phyloP scores from a whole-genome alignment of 805 yeast species.

The Sugiyamaella valdiviana region DNA sequence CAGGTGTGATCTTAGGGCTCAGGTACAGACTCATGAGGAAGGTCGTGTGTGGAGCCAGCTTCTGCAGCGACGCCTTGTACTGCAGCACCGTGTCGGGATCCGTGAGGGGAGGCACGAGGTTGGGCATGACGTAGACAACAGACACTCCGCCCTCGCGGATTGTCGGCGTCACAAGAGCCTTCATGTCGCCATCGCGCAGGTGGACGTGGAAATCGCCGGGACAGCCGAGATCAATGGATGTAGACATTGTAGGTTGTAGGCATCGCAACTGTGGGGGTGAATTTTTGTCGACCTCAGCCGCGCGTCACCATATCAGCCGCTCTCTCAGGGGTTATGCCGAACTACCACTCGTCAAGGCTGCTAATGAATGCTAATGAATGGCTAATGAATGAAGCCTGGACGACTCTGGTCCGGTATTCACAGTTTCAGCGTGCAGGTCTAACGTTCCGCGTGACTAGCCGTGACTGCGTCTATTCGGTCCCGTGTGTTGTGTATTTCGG shows the following conservation, averaged over 20 bases:
- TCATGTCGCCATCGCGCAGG: conserved; percentile 89
- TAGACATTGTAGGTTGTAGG: background rate
- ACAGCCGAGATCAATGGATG: conserved; percentile 29
- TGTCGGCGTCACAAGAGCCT: conserved; percentile 85
- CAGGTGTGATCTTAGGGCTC: conserved; percentile 75
- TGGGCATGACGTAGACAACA: conserved; percentile 94
- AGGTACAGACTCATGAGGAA: conserved; percentile 89
- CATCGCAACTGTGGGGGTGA: background rate
- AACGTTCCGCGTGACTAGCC: too few species aligned
- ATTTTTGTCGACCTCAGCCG: background rate
- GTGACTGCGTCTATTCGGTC: too few species aligned
- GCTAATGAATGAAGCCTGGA: too few species aligned
- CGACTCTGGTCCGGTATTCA: too few species aligned
- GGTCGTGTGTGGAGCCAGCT: conserved; percentile 71
- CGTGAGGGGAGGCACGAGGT: conserved; percentile 85
- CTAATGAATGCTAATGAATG: too few species aligned
- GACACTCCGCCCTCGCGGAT: conserved; percentile 86
- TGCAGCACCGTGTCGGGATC: conserved; percentile 63
- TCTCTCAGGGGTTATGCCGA: too few species aligned
- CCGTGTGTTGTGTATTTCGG: too few species aligned
- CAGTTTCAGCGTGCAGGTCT: too few species aligned
- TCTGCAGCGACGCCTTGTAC: conserved; percentile 60
- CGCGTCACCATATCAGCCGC: too few species aligned
- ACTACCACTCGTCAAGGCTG: too few species aligned
- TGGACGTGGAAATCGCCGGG: conserved; percentile 87